Base-by-base conservation (phyloP, 1,284 basidiomycete genomes). In the Ganoderma resinaceum region DNA sequence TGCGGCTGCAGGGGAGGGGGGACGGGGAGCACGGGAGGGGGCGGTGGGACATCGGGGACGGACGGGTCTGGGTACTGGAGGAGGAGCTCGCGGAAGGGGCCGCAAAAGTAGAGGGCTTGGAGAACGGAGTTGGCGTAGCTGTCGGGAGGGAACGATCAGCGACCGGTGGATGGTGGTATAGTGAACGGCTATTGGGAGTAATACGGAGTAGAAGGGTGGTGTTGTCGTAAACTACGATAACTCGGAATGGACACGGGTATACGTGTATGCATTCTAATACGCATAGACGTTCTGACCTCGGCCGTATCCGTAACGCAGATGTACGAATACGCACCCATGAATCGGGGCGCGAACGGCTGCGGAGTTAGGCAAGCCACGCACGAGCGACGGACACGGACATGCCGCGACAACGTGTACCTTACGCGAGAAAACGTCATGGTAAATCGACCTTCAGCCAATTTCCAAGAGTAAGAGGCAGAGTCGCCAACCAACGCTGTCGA, bases 51-150 rank as follows among this genome's bases (percentile, higher is more conserved):
- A n/a, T 81, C 78, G 18, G 81, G 72, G 16, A 72, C 76, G 65
- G 84, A 84, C 35, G 78, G 79, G 76, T 87, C 85, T 31, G 85
- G 80, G 69, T 89, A 86, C 61, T 90, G 85, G 61, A 89, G 84
- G 70, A 95, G 82, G 67, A 94, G 91, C 55, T 93, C 88, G 49
- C 94, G 86, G 77, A 96, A 95, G 0, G 94, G 93, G n/a, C 85
- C 80, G 73, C 93, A 95, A 73, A 92, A 93, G 82, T 98, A 99
- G 65, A 99, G 89, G 0, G 97, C 93, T 80, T 99, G 97, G 12
- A 99, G 87, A 35, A 99, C 95, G 20, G 97, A 99, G 82, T 99
- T 99, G 83, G 94, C 96, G 81, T 99, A 99, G 82, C 95, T 96
- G 67, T 26, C 1, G n/a, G 20, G 31, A 59, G 9, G 14, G 29